phyloP scores from a whole-genome alignment of 345 rosid species.

The Populus pruinosa region DNA sequence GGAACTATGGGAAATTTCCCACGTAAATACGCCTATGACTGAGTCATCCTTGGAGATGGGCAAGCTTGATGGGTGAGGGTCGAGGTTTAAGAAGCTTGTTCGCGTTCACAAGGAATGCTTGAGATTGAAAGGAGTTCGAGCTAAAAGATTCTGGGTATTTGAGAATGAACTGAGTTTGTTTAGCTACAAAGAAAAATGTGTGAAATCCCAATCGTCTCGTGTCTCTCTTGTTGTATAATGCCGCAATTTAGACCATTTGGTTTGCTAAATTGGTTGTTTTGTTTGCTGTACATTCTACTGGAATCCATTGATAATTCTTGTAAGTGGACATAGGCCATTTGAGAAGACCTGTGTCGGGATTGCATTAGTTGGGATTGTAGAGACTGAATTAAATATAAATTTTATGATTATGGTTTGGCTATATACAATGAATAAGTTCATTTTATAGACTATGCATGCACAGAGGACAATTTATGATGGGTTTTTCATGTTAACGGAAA shows the following conservation, averaged over 20 bases:
- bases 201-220: no score
- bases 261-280: no score
- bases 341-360: background rate
- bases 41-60: background rate
- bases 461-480: no score
- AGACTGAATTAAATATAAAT: background rate
- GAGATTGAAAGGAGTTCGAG: no score
- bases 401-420: no score
- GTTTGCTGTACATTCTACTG: background rate
- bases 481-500: no score
- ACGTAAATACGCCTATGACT: background rate
- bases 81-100: background rate
- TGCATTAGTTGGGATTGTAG: background rate
- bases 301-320: background rate
- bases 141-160: background rate
- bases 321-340: background rate
- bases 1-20: background rate
- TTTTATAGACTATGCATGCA: no score
- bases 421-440: no score
- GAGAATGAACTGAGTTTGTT: no score
- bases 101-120: background rate
- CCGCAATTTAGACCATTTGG: no score
- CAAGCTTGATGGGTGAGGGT: background rate
- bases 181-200: background rate
- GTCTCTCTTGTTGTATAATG: no score